Evolutionary conservation across 2,329 filamentous ascomycete species (phyloP), one percentile per base, ranked within the genome.

Genomic region (Epichloe baconii): DNA sequence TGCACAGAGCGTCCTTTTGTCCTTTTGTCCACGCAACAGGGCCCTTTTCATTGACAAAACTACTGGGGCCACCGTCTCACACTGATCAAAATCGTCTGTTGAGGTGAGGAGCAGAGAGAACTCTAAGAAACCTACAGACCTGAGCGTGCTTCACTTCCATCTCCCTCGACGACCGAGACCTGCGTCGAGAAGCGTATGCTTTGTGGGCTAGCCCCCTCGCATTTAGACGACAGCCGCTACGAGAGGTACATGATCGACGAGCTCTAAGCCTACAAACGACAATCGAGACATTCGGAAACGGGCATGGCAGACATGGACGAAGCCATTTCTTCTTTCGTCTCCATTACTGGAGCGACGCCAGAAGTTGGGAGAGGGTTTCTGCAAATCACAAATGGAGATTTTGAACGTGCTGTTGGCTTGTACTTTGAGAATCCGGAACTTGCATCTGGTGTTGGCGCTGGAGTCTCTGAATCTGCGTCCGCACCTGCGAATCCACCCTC

Each of bases 391-490:
- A 85, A 88, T 59, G 83, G 83, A 61, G 85, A 95, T 64, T 73
- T 91, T 48, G 82, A 88, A 67, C 85, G 91, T 62, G 93, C 93
- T 26, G 83, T 96, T 60, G 82, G 88, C 62, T 81, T 97, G 12
- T 98, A 83, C 71, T 97, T 88, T 67, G 88, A 94, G 63, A 93
- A 86, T 64, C 87, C 86, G 43, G 89, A 91, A 46, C 79, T 84
- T 6, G 64, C 66, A n/a, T 64, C 63, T 19, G 64, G 64, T 3
- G 58, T 68, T 6, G 65, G 65, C 38, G 64, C 66, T 37, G 64
- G 61, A 38, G 47, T 66, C n/a, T 54, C 59, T 31, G 58, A 55
- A 46, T 45, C 54, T 38, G 51, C 51, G 26, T 47, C 49, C 31
- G 42, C 54, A 19, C 44, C 55, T 45, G 23, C 54, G 40, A 43